A percentile compares a stretch with the other conserved stretches of the same genome.
These are phyloP conservation scores for Pterocarpus santalinus DNA, from an alignment of 306 rosid genomes.

Conservation along the genomic window DNA sequence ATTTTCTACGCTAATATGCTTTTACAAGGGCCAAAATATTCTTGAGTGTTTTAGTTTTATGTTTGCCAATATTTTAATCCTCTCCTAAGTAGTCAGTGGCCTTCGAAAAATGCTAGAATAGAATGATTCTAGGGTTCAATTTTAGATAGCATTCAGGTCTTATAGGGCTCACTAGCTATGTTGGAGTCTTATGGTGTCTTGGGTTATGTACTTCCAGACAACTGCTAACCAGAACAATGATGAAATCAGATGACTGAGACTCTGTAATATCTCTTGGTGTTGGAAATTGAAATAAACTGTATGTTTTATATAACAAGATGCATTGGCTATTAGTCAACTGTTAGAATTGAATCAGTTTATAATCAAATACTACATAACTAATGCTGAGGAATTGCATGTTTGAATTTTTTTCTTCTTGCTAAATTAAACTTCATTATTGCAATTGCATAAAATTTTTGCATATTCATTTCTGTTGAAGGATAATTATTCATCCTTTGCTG, in stretches of 20 bases:
- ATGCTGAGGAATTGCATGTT: not conserved
- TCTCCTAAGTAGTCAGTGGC: not conserved
- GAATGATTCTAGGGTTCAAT: not conserved
- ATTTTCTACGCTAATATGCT: conserved; percentile 17
- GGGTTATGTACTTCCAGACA: conserved; percentile 6
- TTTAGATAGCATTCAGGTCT: conserved; percentile 16
- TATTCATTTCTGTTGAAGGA: conserved; percentile 26
- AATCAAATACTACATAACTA: too few relatives aligned
- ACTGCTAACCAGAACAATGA: not conserved
- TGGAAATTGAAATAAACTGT: not conserved
- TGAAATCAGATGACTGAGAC: not conserved
- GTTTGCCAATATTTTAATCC: not conserved
- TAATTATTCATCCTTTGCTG: conserved; percentile 11
- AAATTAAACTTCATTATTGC: conserved; percentile 7
- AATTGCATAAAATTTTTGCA: not conserved
- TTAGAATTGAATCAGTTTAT: not conserved
- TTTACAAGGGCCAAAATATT: conserved; percentile 8
- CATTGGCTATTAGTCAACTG: not conserved
- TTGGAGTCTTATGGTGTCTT: conserved; percentile 15
- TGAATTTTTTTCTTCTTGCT: not conserved
- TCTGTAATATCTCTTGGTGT: not conserved
- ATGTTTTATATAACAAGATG: not conserved
- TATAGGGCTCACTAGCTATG: not conserved
- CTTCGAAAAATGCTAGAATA: not conserved
- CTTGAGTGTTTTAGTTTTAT: not conserved